Base-by-base conservation (phyloP, 1,284 basidiomycete species). In the Stygiomarasmius scandens region DNA sequence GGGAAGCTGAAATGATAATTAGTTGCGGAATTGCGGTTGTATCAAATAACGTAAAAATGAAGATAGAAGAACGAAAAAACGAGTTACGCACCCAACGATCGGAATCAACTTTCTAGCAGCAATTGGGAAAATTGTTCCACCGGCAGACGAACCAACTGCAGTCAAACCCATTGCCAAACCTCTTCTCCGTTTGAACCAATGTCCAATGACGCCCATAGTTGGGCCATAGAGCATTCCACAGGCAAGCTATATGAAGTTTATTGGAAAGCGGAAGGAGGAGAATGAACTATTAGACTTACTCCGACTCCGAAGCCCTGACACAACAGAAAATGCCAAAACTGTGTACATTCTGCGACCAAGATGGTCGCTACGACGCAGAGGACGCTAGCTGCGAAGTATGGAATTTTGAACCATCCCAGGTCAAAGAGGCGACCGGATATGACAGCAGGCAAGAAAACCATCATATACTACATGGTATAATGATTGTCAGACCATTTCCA, bases 251-350 rank as follows among this genome's bases (percentile, higher is more conserved):
- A 27, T 46, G 47, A 22, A 16, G 16, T 8, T 9, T 16, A 19
- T 5, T 9, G 38, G 16, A 41, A 12, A 4, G 16, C 16, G 38
- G 38, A 41, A 41, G 11, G 6, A 41, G 38, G 16, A 9, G 36
- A 53, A 20, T 12, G 36, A 20, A 50, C 2, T 16, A 50, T 8
- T 32, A 41, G 22, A 66, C 72, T 24, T 49, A 78, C 76, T 4
- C 78, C 80, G 24, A 74, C 61, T 5, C 69, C 70, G 24, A 81
- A 59, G 1, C 80, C 80, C 52, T 82, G 80, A 49, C 76, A 78
- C 3, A 82, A 70, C 6, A 82, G 56, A 52, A 81, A 74, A 29
- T 85, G 82, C 74, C 78, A 85, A 65, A 79, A 85, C 57, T 73
- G 55, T 3, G 59, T 77, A 57, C 80, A 79, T 62, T 84, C 71